Base-by-base conservation (phyloP, 257 asterid genomes). In the Echites panduratus region DNA sequence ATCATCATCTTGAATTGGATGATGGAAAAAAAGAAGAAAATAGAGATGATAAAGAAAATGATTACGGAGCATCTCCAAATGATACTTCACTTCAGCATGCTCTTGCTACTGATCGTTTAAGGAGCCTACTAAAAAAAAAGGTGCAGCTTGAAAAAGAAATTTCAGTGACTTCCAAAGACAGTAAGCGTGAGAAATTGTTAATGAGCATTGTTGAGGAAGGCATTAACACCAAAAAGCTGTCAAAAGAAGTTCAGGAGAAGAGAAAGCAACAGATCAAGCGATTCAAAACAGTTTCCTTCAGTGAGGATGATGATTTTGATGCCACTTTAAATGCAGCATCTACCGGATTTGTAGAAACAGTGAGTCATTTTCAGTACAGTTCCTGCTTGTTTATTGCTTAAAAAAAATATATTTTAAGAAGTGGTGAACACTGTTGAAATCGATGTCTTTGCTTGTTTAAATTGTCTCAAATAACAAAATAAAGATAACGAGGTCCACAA, bases 301-400 rank as follows among this genome's bases (percentile, higher is more conserved):
- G 65, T 47, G 98, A 95, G 54, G 97, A 85, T 75, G 97, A 90
- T 85, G 95, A 82, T 80, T 90, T 88, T 88, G 99, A 90, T 86
- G 87, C 93, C 45, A 86, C 86, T 79, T 72, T 95, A 76, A 90
- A 85, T 74, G 98, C 97, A 61, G 92, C 98, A 73, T 87, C 98
- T 71, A 77, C 92, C 1, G 98, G 99, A 59, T 90, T 95, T 77
- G 86, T 95, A 75, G 99, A 95, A 89, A 95, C 99, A 41, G 98
- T 95, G 84, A 79, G 97, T 86, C 74, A 59, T 80, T 75, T 75
- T 73, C 59, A 49, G 29, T 47, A 49, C 47, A 43, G 47, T 3
- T 62, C 40, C 47, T 61, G 41, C 56, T 61, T 27, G 29, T 63
- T 65, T 26, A 74, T 64, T 53, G 29, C 74, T 20, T 58, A 54